Base-by-base conservation (phyloP, 768 basidiomycete species). In the Podaxis rugospora region DNA sequence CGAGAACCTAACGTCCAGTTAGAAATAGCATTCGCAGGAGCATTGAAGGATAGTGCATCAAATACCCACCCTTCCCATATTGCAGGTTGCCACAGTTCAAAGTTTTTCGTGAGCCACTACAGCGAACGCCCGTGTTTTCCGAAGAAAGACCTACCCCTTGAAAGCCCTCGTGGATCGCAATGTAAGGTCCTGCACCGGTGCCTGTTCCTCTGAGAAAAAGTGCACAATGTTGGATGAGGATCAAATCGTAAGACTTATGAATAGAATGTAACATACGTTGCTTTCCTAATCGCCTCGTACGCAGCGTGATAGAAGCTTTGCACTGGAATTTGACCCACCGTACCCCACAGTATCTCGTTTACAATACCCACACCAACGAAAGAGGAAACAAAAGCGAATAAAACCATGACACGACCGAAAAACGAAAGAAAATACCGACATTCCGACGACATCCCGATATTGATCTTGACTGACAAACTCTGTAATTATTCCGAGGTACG, bases 381-480 rank as follows among this genome's bases (percentile, higher is more conserved):
- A 46, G 55, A 63, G 61, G 27, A 49, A 44, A 32, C 63, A 27
- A 69, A 61, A 35, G 54, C 18, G 21, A 61, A 50, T 50, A 39
- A 32, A 59, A 21, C 37, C 11, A 10, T 56, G 59, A 5, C 21
- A 18, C 18, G 47, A 23, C 35, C 56, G 3, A 35, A 40, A 62
- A 60, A 35, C 36, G n/a, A 46, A 62, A 36, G 40, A 57, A 40
- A 16, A 32, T 40, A 65, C 77, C 64, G 65, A 87, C 74, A 93
- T 82, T 62, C 80, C 78, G 47, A 93, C 84, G 51, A 94, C 88
- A 68, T 90, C 83, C 60, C 76, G 76, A 72, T 92, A 92, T 67
- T 91, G 78, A 4, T 86, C 84, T 70, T 92, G 91, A 55, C 83
- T 85, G 71, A 95, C 89, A 77, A 96, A 95, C 74, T 92, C 91